phyloP scores from a whole-genome alignment of 2,329 filamentous ascomycete genomes.

The Nemania abortiva region DNA sequence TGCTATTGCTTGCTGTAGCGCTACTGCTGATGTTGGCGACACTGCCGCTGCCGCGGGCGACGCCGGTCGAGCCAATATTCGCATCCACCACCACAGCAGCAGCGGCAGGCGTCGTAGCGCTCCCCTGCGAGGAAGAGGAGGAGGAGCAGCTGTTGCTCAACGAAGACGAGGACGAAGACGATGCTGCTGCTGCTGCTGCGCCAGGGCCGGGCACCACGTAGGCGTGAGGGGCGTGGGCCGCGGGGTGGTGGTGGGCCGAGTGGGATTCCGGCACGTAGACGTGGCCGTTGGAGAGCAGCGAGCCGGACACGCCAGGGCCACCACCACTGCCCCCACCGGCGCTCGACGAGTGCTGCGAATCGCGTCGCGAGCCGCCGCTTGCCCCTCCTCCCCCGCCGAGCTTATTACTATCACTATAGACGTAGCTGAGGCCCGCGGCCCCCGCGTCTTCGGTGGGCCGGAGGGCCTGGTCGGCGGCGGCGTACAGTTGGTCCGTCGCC shows the following conservation, averaged over 20 bases:
- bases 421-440: constrained; percentile 46
- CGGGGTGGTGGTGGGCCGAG: constrained; percentile 40
- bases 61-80: not conserved
- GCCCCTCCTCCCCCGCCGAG: constrained; percentile 39
- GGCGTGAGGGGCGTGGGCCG: constrained; percentile 32
- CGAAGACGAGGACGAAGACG: not conserved
- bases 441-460: constrained; percentile 43
- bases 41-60: constrained; percentile 9
- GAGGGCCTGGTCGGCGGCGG: constrained; percentile 39
- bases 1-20: no score
- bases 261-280: constrained; percentile 52
- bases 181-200: no score
- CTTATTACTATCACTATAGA: constrained; percentile 48
- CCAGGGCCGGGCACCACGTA: constrained; percentile 41
- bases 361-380: constrained; percentile 35
- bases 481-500: constrained; percentile 42
- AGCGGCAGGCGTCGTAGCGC: constrained; percentile 20
- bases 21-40: not conserved
- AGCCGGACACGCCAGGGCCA: constrained; percentile 37
- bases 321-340: constrained; percentile 41
- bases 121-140: constrained; percentile 28
- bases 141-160: not conserved
- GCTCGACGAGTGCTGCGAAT: constrained; percentile 46
- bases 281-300: constrained; percentile 52
- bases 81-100: not conserved